These are phyloP conservation scores for Erysimum cheiri DNA, from an alignment of 441 rosid genomes.

Conservation along the genomic window DNA sequence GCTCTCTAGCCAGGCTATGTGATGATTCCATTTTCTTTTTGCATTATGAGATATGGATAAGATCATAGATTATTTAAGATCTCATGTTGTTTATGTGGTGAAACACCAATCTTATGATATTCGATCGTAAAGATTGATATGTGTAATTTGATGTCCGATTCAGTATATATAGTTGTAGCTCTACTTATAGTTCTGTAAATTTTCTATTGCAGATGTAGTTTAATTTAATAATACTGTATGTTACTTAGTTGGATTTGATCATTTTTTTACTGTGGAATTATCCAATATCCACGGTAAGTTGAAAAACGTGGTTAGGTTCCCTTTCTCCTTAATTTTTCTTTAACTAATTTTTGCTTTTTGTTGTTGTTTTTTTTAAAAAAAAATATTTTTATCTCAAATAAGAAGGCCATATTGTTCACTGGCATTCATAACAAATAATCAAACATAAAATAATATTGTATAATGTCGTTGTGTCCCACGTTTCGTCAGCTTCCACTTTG, in stretches of 20 bases:
- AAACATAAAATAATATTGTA: slow-evolving; percentile 22
- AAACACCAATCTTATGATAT: background rate
- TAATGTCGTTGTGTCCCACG: slow-evolving; percentile 35
- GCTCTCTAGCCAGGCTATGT: slow-evolving; percentile 19
- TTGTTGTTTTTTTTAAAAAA: background rate
- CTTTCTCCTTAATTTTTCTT: slow-evolving; percentile 11
- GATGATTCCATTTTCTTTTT: slow-evolving; percentile 27
- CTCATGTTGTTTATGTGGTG: slow-evolving; percentile 30
- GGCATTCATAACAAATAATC: slow-evolving; percentile 17
- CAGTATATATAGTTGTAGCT: slow-evolving; percentile 9
- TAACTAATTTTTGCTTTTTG: slow-evolving; percentile 25
- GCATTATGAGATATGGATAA: slow-evolving; percentile 36
- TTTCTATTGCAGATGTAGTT: background rate
- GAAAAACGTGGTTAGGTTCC: background rate
- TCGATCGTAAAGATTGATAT: slow-evolving; percentile 6
- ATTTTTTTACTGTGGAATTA: background rate
- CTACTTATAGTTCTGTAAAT: background rate
- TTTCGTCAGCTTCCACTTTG: slow-evolving; percentile 41
- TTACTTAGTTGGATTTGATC: background rate
- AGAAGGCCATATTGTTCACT: slow-evolving; percentile 32
- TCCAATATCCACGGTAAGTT: slow-evolving; percentile 14
- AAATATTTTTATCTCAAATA: background rate
- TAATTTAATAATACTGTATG: background rate
- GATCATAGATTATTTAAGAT: slow-evolving; percentile 14
- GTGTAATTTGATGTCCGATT: slow-evolving; percentile 9